Conservation (phyloP, 352 stramenopile genomes). For the Phytophthora pisi region DNA sequence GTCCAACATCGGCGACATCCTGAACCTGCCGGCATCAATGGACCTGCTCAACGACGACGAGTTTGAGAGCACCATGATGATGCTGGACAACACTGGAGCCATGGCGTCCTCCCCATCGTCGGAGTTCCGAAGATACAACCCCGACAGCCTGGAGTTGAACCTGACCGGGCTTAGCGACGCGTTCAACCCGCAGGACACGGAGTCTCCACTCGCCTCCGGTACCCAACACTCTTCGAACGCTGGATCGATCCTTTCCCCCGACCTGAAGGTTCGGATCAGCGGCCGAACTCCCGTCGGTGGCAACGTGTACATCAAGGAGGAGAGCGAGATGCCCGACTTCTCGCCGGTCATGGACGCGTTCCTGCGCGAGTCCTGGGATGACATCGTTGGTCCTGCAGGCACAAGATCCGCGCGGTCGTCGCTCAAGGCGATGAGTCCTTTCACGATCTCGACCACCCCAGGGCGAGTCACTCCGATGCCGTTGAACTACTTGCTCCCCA, state of each 20-base stretch:
- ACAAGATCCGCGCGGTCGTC: conserved; percentile 37
- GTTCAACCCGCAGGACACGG: conserved; percentile 42
- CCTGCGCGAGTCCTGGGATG: conserved; percentile 61
- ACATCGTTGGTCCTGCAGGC: conserved; percentile 36
- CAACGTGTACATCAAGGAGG: conserved; percentile 49
- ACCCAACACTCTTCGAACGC: conserved; percentile 5
- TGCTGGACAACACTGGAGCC: conserved; percentile 46
- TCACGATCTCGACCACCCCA: conserved; percentile 25
- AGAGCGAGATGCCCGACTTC: conserved; percentile 40
- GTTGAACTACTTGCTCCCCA: conserved; percentile 30
- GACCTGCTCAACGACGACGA: conserved; percentile 67
- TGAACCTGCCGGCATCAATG: conserved; percentile 49
- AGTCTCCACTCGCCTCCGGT: conserved; percentile 22
- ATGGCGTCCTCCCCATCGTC: conserved; percentile 21
- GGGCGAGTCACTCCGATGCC: conserved; percentile 38
- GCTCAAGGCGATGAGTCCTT: conserved; percentile 23
- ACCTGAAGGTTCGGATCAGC: conserved; percentile 44
- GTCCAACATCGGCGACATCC: conserved; percentile 50
- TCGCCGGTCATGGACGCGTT: conserved; percentile 69
- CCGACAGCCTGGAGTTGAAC: conserved; percentile 52
- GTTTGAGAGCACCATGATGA: conserved; percentile 71
- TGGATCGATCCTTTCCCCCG: conserved; percentile 31
- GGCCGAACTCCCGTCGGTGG: conserved; percentile 26
- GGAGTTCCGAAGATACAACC: conserved; percentile 36
- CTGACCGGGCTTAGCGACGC: conserved; percentile 51